phyloP scores from a whole-genome alignment of 305 asterid genomes.

The Euphrasia arctica region DNA sequence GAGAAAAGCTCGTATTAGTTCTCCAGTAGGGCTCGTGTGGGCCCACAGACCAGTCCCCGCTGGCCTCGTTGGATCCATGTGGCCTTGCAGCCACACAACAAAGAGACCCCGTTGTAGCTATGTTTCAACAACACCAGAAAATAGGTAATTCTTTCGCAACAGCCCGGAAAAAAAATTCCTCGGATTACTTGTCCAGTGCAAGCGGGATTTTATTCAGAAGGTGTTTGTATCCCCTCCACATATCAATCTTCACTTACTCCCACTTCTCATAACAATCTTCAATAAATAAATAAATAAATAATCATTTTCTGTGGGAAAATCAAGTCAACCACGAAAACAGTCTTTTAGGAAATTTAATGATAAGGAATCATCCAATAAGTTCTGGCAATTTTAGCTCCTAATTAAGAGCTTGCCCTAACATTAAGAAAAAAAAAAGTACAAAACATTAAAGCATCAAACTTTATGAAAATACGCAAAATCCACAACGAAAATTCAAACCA shows the following conservation, averaged over 20 bases:
- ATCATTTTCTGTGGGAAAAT: background rate
- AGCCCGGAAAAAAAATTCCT: conserved; percentile 7
- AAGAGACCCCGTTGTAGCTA: conserved; percentile 99
- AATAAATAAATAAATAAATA: background rate
- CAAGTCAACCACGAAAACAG: conserved; percentile 28
- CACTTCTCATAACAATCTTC: too few relatives aligned
- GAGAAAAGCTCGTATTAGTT: conserved; percentile 91
- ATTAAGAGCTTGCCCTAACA: conserved; percentile 16
- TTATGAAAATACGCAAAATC: conserved; percentile 7
- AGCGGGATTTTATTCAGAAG: conserved; percentile 3
- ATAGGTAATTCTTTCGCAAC: conserved; percentile 10
- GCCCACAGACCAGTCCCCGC: conserved; percentile 93
- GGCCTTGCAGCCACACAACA: conserved; percentile 99
- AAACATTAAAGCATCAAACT: conserved; percentile 1
- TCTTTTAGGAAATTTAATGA: conserved; percentile 24
- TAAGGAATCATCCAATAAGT: conserved; percentile 27
- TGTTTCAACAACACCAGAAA: conserved; percentile 51
- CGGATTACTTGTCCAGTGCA: conserved; percentile 19
- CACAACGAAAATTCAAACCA: background rate
- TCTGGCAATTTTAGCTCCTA: conserved; percentile 30
- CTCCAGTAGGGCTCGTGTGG: conserved; percentile 97
- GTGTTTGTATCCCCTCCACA: background rate
- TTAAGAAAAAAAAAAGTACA: background rate
- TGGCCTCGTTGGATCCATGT: conserved; percentile 86
- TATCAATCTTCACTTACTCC: conserved; percentile 4